A percentile compares a stretch with the other conserved stretches of the same genome.
Conservation (phyloP, 495 filamentous ascomycete species). For the Daldinia childiae region DNA sequence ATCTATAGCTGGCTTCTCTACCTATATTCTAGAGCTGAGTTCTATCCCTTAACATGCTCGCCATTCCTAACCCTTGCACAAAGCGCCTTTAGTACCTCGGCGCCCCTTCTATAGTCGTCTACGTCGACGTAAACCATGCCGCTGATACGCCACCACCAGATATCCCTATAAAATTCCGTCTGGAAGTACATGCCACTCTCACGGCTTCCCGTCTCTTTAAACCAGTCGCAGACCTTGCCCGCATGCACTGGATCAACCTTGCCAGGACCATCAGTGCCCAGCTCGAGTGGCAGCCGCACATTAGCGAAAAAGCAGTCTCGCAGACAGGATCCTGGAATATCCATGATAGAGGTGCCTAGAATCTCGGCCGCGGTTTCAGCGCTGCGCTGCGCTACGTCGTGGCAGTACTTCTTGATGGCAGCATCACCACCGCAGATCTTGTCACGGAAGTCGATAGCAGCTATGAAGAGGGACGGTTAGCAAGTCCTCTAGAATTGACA, state of each 20-base stretch:
- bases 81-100: constrained; percentile 61
- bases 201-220: constrained; percentile 24
- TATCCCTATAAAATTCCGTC: constrained; percentile 63
- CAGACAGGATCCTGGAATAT: constrained; percentile 53
- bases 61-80: constrained; percentile 63
- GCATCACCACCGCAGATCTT: constrained; percentile 76
- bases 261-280: constrained; percentile 40
- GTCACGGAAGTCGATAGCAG: constrained; percentile 70
- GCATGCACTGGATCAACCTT: constrained; percentile 29
- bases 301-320: constrained; percentile 65
- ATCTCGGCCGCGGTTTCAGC: constrained; percentile 63
- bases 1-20: neutral
- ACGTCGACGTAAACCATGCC: constrained; percentile 76
- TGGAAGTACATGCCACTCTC: constrained; percentile 43
- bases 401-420: constrained; percentile 67
- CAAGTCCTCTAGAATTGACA: neutral
- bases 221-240: constrained; percentile 25
- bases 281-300: constrained; percentile 69
- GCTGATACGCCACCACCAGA: constrained; percentile 72
- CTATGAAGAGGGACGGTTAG: constrained; percentile 56
- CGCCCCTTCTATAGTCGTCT: constrained; percentile 73
- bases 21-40: neutral
- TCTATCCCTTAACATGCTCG: constrained; percentile 45
- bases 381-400: constrained; percentile 63
- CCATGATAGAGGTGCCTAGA: constrained; percentile 74